Conservation (phyloP, 768 basidiomycete genomes). For the Amanita rimosa region DNA sequence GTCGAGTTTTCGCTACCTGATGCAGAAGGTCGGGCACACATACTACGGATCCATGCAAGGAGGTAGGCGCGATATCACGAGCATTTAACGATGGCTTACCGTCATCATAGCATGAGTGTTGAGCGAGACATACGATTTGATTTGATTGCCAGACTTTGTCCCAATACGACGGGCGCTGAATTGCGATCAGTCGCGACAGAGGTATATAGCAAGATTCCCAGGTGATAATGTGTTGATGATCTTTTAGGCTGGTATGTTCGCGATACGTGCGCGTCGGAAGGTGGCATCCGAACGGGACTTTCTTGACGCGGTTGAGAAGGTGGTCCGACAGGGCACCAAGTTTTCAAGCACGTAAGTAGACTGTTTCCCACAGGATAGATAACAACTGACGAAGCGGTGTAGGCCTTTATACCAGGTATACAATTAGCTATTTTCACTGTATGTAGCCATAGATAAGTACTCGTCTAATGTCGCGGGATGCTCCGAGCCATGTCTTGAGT, state of each 20-base stretch:
- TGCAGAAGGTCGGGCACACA: constrained; percentile 92
- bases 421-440: constrained; percentile 42
- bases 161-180: constrained; percentile 98
- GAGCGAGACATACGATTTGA: constrained; percentile 97
- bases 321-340: constrained; percentile 94
- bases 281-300: constrained; percentile 97
- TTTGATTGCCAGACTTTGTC: constrained; percentile 92
- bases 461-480: neutral
- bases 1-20: constrained; percentile 95
- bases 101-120: constrained; percentile 73
- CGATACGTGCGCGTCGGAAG: constrained; percentile 92
- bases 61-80: constrained; percentile 36
- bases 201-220: constrained; percentile 28
- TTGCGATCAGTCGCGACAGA: constrained; percentile 94
- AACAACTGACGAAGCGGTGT: constrained; percentile 7
- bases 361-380: neutral
- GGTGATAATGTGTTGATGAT: constrained; percentile 2
- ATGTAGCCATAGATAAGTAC: constrained; percentile 1
- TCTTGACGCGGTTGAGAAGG: constrained; percentile 96
- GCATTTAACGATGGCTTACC: constrained; percentile 6
- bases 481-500: too few relatives aligned
- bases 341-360: constrained; percentile 87
- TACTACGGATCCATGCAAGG: constrained; percentile 91
- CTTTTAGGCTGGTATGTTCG: constrained; percentile 98
- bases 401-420: constrained; percentile 91